Evolutionary conservation across 768 basidiomycete species (phyloP), one percentile per base, ranked within the genome.

Genomic region (Pleurotus sapidus): DNA sequence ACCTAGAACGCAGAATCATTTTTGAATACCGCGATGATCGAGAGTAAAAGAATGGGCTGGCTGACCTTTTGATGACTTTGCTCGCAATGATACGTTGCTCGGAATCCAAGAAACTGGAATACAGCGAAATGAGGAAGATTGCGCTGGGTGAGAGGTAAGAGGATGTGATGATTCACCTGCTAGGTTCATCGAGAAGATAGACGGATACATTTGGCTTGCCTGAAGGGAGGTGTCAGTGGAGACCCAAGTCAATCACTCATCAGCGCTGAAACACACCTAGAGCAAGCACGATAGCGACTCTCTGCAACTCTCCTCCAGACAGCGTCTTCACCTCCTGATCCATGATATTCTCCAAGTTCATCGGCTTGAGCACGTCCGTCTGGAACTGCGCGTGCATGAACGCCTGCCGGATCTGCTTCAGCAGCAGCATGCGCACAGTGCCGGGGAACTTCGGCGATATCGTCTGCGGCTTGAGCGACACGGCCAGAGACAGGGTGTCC

Each of bases 361-460:
- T 98, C 23, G 96, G 96, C 76, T 98, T 98, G 60, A 98, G 74
- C 46, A 98, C 97, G 68, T 98, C 97, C 42, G 91, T 91, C 72
- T 96, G 92, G 89, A 99, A 99, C 73, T 98, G 97, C n/a, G 95
- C 90, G 71, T 97, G 95, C 95, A 98, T 96, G 75, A 97, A 98
- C 27, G 94, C 86, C 18, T 83, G 79, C 75, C 96, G 95, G 77
- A 98, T 97, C 73, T 89, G 86, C 77, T 97, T 98, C 50, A 99
- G 68, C 57, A 99, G 74, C 60, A 99, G 77, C 91, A 93, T 91
- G 65, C 96, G 87, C 39, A 99, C 97, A n/a, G 88, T 90, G 61
- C 97, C 97, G 0, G 89, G 88, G 85, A 98, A 98, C 73, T 93
- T 96, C 46, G 96, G 96, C 38, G 95, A 94, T 72, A 98, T 98